Conservation (phyloP, 768 basidiomycete genomes). For the Mrakia blollopis region DNA sequence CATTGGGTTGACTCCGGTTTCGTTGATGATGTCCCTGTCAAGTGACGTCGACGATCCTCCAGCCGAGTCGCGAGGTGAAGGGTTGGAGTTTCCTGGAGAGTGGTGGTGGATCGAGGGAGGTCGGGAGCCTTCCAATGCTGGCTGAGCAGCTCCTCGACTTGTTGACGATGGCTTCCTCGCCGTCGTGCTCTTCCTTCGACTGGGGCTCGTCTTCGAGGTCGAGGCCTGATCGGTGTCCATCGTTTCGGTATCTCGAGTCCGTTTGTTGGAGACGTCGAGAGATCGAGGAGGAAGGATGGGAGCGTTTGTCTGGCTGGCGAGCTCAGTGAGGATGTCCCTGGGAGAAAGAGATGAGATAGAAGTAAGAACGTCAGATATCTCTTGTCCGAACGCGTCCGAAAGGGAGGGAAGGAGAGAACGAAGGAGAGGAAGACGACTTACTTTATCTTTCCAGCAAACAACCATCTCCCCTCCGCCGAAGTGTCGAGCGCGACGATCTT, state of each 20-base stretch:
- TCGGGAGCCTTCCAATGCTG: not conserved
- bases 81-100: not conserved
- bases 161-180: not conserved
- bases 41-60: not conserved
- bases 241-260: not conserved
- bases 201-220: not conserved
- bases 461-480: not conserved
- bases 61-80: not conserved
- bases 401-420: not conserved
- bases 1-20: not conserved
- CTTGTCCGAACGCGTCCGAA: too few species aligned
- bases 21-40: not conserved
- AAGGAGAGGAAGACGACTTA: not conserved
- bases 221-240: not conserved
- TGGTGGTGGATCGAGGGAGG: not conserved
- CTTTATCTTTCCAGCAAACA: constrained; percentile 11
- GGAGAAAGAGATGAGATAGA: not conserved
- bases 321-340: constrained; percentile 1
- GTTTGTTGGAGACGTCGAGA: not conserved
- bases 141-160: not conserved
- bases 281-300: not conserved
- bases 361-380: too few species aligned
- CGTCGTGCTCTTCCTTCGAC: not conserved
- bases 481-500: not conserved
- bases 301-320: constrained; percentile 13